phyloP scores from a whole-genome alignment of 2,329 filamentous ascomycete genomes.

The Stenocarpella maydis region DNA sequence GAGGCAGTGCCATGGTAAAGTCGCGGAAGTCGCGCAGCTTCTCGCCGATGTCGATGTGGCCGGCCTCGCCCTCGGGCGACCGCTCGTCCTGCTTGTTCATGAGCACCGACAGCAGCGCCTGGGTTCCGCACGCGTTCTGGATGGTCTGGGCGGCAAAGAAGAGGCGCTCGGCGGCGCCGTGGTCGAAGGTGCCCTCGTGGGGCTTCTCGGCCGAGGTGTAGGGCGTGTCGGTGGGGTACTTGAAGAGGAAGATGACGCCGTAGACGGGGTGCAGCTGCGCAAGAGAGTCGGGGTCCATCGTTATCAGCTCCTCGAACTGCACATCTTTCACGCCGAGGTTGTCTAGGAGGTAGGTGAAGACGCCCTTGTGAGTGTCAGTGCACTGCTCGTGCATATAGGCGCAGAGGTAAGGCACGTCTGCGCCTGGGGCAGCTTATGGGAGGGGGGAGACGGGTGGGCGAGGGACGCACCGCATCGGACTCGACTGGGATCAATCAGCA shows the following conservation, averaged over 20 bases:
- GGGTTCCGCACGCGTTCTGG: constrained; percentile 97
- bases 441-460: constrained; percentile 37
- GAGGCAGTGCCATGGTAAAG: constrained; percentile 84
- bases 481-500: constrained; percentile 66
- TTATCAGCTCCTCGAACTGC: constrained; percentile 95
- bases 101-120: constrained; percentile 90
- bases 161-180: constrained; percentile 74
- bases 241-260: constrained; percentile 99
- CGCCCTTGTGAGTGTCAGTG: constrained; percentile 66
- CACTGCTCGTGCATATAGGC: constrained; percentile 41
- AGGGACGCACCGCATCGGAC: constrained; percentile 83
- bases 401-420: neutral
- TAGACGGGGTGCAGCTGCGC: constrained; percentile 80
- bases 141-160: constrained; percentile 99
- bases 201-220: constrained; percentile 70
- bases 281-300: constrained; percentile 80
- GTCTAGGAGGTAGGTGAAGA: constrained; percentile 96
- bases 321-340: constrained; percentile 89
- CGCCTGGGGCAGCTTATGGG: constrained; percentile 28
- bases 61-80: constrained; percentile 39
- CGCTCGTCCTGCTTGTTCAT: constrained; percentile 76
- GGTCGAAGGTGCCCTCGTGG: constrained; percentile 83
- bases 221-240: constrained; percentile 79
- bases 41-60: constrained; percentile 74
- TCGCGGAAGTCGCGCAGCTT: constrained; percentile 82